These are phyloP conservation scores for Populus hybrid DNA, from an alignment of 441 rosid genomes.

Conservation along the genomic window DNA sequence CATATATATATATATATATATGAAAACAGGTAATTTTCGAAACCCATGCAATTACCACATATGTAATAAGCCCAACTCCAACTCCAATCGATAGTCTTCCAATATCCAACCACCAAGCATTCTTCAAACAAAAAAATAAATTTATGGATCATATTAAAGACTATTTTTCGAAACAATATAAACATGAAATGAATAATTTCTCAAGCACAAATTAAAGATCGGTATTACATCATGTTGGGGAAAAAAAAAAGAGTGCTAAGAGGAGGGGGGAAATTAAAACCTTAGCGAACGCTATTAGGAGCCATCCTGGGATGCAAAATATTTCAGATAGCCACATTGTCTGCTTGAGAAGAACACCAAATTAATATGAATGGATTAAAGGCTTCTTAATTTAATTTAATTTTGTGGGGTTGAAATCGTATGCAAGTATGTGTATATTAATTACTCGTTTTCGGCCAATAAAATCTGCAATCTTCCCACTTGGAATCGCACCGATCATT, in stretches of 20 bases:
- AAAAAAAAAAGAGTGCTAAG: not conserved
- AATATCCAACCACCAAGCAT: constrained; percentile 9
- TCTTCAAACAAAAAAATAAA: constrained; percentile 1
- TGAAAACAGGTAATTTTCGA: not conserved
- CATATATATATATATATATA: too few relatives aligned
- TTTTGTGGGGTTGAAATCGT: not conserved
- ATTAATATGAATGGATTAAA: not conserved
- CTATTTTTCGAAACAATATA: not conserved
- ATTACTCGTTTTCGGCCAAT: constrained; percentile 68
- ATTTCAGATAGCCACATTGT: constrained; percentile 32
- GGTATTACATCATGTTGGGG: not conserved
- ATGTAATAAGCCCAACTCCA: constrained; percentile 16
- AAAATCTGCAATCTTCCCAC: constrained; percentile 59
- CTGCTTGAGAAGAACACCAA: constrained; percentile 17
- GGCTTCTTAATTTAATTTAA: not conserved
- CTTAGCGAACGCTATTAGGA: constrained; percentile 36
- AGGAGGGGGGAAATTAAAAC: not conserved
- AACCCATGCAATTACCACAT: constrained; percentile 9
- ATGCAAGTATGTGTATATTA: not conserved
- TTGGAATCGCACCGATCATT: constrained; percentile 53
- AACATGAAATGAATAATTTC: not conserved
- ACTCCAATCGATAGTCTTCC: constrained; percentile 13
- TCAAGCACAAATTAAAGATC: not conserved
- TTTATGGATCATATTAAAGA: not conserved
- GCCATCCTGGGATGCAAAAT: constrained; percentile 35